Conservation (phyloP, 805 yeast species). For the Metschnikowia continentalis region DNA sequence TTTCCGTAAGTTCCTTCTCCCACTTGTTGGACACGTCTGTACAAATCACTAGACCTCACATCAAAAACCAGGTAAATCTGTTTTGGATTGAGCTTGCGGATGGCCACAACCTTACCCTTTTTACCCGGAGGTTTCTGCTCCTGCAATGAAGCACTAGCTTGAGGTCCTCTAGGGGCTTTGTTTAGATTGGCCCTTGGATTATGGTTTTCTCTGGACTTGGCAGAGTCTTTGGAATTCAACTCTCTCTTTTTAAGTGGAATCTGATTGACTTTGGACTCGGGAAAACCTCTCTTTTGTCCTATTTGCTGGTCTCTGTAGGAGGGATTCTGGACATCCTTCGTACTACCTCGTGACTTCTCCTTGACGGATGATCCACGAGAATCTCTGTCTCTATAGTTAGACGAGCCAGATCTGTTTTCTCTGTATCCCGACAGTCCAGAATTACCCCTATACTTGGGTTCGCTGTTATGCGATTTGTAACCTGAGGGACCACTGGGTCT, state of each 20-base stretch:
- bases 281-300: conserved; percentile 3
- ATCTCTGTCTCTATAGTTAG: not conserved
- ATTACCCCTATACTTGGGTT: not conserved
- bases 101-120: not conserved
- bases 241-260: conserved; percentile 10
- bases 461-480: conserved; percentile 1
- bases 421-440: not conserved
- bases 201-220: not conserved
- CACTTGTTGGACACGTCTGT: conserved; percentile 77
- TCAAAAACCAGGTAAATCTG: conserved; percentile 35
- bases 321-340: conserved; percentile 1
- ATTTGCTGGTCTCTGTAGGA: not conserved
- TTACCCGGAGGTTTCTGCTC: not conserved
- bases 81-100: conserved; percentile 18
- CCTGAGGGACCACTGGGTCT: conserved; percentile 16
- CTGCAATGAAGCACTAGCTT: not conserved
- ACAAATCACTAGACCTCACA: conserved; percentile 36
- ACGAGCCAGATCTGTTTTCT: not conserved
- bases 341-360: not conserved
- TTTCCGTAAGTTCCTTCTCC: conserved; percentile 99
- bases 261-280: conserved; percentile 4
- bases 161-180: not conserved
- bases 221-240: conserved; percentile 1
- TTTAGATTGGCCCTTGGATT: not conserved
- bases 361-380: not conserved